A percentile compares a stretch with the other conserved stretches of the same genome.
phyloP scores from a whole-genome alignment of 768 basidiomycete genomes.

The Trametes maxima region DNA sequence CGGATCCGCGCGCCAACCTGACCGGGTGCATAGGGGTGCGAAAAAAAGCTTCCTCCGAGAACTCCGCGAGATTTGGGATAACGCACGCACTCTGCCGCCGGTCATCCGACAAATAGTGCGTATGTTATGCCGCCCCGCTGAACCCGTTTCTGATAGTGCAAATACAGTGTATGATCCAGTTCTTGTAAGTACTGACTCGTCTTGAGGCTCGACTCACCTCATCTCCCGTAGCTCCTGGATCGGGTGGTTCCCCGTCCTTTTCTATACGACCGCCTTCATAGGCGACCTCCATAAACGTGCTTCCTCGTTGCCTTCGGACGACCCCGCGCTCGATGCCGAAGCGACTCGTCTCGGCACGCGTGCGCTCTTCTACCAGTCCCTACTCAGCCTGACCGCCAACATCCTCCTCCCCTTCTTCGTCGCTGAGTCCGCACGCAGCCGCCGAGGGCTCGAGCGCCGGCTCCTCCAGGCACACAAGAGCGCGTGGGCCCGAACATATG shows the following conservation, averaged over 20 bases:
- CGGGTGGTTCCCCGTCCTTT: constrained; percentile 91
- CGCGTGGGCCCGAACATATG: constrained; percentile 29
- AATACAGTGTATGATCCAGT: constrained; percentile 72
- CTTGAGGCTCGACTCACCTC: neutral
- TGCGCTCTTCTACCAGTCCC: constrained; percentile 77
- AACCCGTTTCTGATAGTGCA: neutral
- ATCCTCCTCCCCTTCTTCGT: constrained; percentile 72
- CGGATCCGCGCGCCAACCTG: neutral
- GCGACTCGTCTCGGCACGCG: constrained; percentile 83
- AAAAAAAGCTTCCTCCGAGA: constrained; percentile 44
- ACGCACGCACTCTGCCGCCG: constrained; percentile 66
- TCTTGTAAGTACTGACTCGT: constrained; percentile 59
- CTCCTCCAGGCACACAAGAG: constrained; percentile 14
- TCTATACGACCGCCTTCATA: constrained; percentile 86
- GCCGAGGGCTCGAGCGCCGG: constrained; percentile 21
- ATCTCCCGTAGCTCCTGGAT: constrained; percentile 64
- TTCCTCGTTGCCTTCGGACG: constrained; percentile 32
- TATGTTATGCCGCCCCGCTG: constrained; percentile 23
- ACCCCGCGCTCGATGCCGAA: constrained; percentile 51
- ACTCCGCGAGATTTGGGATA: constrained; percentile 69
- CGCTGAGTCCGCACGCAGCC: constrained; percentile 25
- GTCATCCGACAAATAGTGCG: constrained; percentile 82
- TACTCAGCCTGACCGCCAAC: constrained; percentile 69
- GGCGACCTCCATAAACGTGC: constrained; percentile 79
- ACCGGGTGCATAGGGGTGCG: constrained; percentile 23